Evolutionary conservation across 176 grass and related monocot genomes (phyloP).

Genomic region (Bothriochloa decipiens): DNA sequence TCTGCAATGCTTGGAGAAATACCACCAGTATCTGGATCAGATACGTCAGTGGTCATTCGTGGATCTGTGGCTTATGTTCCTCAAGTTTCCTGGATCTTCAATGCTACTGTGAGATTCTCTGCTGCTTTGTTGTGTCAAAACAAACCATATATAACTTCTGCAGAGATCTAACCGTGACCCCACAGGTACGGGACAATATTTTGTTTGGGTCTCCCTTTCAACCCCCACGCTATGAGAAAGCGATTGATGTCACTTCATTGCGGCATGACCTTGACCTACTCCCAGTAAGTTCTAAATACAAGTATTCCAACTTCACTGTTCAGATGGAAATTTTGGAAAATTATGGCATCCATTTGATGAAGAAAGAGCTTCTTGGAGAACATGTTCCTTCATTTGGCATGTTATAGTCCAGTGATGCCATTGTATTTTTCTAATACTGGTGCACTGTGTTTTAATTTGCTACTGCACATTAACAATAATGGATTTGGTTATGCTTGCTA

Average conservation of each 20-base stretch:
- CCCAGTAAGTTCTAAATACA: conserved; percentile 62
- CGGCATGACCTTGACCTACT: conserved; percentile 88
- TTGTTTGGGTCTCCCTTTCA: conserved; percentile 93
- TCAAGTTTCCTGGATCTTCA: conserved; percentile 99
- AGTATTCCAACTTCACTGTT: conserved; percentile 12
- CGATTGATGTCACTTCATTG: conserved; percentile 80
- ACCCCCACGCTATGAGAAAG: conserved; percentile 66
- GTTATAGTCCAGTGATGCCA: not conserved
- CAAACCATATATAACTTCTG: conserved; percentile 22
- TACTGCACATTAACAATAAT: conserved; percentile 15
- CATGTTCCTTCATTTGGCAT: not conserved
- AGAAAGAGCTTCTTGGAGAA: conserved; percentile 8
- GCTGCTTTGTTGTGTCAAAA: conserved; percentile 6
- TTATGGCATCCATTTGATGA: not conserved
- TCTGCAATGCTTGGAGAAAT: conserved; percentile 99
- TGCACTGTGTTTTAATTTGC: conserved; percentile 16
- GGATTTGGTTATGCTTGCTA: conserved; percentile 38
- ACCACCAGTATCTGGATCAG: conserved; percentile 65
- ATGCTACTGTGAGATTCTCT: conserved; percentile 84
- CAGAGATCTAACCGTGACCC: conserved; percentile 17
- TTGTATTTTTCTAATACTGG: not conserved
- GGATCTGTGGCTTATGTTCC: conserved; percentile 97
- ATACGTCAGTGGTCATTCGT: conserved; percentile 68
- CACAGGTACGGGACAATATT: conserved; percentile 94
- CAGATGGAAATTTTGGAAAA: conserved; percentile 2